A percentile compares a stretch with the other conserved stretches of the same genome.
Evolutionary conservation across 108 stramenopile species (phyloP).

Genomic region (Ochromonas danica): DNA sequence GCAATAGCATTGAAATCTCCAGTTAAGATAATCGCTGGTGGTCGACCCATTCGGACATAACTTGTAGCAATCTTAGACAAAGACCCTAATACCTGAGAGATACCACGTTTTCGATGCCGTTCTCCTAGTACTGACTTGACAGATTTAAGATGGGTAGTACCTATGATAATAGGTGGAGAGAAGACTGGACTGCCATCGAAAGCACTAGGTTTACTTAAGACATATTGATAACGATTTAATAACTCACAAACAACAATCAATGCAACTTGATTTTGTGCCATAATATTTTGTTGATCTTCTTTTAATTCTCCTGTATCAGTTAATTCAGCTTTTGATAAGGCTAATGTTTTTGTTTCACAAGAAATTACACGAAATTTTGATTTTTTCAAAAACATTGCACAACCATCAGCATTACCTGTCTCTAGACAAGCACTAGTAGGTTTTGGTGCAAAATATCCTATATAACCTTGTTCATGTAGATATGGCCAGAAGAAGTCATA

Average conservation of each 20-base stretch:
- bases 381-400: background rate
- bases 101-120: background rate
- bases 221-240: background rate
- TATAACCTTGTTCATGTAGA: background rate
- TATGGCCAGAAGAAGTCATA: slow-evolving; percentile 5
- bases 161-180: background rate
- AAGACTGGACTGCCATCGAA: background rate
- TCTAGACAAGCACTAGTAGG: slow-evolving; percentile 8
- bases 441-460: slow-evolving; percentile 27
- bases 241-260: background rate
- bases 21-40: background rate
- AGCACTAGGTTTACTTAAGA: background rate
- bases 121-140: background rate
- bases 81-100: background rate
- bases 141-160: slow-evolving; percentile 8
- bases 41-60: background rate
- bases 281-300: background rate
- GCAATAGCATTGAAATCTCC: slow-evolving; percentile 21
- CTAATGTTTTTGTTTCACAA: background rate
- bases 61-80: background rate
- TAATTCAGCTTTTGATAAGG: background rate
- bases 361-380: background rate
- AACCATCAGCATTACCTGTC: background rate
- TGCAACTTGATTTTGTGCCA: slow-evolving; percentile 7
- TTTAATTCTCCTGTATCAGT: background rate